These are phyloP conservation scores for Neurospora cerealis DNA, from an alignment of 495 filamentous ascomycete species.

Conservation along the genomic window DNA sequence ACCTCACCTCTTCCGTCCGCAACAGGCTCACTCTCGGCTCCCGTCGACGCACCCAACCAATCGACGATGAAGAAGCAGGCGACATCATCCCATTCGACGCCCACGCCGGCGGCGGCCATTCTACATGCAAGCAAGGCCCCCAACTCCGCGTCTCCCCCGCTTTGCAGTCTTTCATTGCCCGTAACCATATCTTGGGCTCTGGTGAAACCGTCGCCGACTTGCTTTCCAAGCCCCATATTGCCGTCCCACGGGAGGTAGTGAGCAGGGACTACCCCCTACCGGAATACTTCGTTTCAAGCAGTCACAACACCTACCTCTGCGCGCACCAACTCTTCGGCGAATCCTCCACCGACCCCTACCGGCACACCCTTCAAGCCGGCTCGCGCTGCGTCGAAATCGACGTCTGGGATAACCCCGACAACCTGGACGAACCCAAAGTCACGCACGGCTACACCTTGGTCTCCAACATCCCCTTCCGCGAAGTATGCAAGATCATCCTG, in stretches of 20 bases:
- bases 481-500: constrained; percentile 42
- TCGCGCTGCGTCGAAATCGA: constrained; percentile 50
- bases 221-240: constrained; percentile 34
- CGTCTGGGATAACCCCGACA: constrained; percentile 41
- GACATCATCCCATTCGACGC: constrained; percentile 33
- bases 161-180: constrained; percentile 32
- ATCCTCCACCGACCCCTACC: constrained; percentile 38
- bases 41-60: background rate
- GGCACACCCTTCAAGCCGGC: constrained; percentile 36
- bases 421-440: constrained; percentile 42
- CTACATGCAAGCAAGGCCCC: constrained; percentile 12
- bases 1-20: background rate
- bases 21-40: background rate
- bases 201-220: constrained; percentile 26
- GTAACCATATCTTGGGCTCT: constrained; percentile 26
- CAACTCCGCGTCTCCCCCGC: constrained; percentile 38
- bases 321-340: constrained; percentile 43
- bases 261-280: constrained; percentile 38
- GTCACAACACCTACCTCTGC: constrained; percentile 61
- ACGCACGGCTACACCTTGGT: constrained; percentile 48
- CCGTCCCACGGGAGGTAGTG: constrained; percentile 29
- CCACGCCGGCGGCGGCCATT: constrained; percentile 41
- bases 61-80: constrained; percentile 41
- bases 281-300: constrained; percentile 43
- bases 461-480: constrained; percentile 43